These are phyloP conservation scores for Elaeis guineensis DNA, from an alignment of 176 grass and related monocot genomes.

Conservation along the genomic window DNA sequence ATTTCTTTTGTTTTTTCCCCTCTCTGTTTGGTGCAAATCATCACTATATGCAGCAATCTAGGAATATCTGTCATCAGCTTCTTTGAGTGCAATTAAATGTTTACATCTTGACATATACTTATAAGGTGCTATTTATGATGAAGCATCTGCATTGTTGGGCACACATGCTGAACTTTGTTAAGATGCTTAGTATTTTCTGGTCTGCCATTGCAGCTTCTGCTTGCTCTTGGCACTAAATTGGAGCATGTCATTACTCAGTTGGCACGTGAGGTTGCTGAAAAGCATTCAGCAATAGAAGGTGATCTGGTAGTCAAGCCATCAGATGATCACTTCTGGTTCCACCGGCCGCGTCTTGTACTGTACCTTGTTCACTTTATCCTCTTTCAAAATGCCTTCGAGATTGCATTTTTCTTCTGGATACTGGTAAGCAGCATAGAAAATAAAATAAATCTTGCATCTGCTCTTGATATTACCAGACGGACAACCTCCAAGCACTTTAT, in stretches of 20 bases:
- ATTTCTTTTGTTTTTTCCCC: too few relatives aligned
- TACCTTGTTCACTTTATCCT: slow-evolving; percentile 91
- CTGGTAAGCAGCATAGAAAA: slow-evolving; percentile 35
- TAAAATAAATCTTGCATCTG: too few relatives aligned
- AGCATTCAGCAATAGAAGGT: slow-evolving; percentile 66
- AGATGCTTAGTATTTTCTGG: not conserved
- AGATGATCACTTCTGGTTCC: slow-evolving; percentile 84
- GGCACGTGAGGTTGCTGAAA: slow-evolving; percentile 78
- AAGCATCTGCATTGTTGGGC: too few relatives aligned
- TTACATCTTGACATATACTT: too few relatives aligned
- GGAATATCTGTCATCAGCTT: too few relatives aligned
- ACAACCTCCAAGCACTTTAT: too few relatives aligned
- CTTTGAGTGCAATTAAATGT: too few relatives aligned
- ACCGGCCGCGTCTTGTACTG: slow-evolving; percentile 41
- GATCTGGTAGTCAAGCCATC: slow-evolving; percentile 78
- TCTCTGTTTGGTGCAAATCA: too few relatives aligned
- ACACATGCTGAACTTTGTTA: too few relatives aligned
- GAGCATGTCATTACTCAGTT: slow-evolving; percentile 80
- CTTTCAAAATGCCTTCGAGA: slow-evolving; percentile 93
- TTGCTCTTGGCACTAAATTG: slow-evolving; percentile 76
- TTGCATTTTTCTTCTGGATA: slow-evolving; percentile 96
- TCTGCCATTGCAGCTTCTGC: slow-evolving; percentile 44
- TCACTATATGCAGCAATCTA: too few relatives aligned
- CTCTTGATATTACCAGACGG: too few relatives aligned
- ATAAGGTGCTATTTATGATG: too few relatives aligned